Percentiles rank a stretch among this genome's conserved stretches.
phyloP scores from a whole-genome alignment of 768 basidiomycete genomes.

The Panus rudis region DNA sequence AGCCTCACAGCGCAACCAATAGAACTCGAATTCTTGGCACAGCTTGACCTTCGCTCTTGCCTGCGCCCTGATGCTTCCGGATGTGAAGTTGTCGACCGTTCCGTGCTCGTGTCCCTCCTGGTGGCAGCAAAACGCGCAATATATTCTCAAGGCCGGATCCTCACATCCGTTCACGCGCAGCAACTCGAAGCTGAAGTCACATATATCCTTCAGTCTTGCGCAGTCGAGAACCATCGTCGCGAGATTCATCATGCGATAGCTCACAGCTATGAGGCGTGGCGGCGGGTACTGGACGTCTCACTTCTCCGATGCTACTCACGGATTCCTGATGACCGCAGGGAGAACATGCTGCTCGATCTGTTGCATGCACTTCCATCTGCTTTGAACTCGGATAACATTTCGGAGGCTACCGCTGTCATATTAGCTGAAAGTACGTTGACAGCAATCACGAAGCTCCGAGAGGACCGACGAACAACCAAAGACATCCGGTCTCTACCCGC shows the following conservation, averaged over 20 bases:
- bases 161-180: constrained; percentile 55
- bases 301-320: constrained; percentile 83
- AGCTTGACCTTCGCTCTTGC: constrained; percentile 66
- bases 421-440: constrained; percentile 80
- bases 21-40: constrained; percentile 56
- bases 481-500: constrained; percentile 55
- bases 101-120: constrained; percentile 65
- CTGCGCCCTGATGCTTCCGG: constrained; percentile 60
- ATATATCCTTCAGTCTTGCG: constrained; percentile 79
- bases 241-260: constrained; percentile 68
- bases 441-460: constrained; percentile 81
- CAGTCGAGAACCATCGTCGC: constrained; percentile 82
- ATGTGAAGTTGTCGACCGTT: constrained; percentile 78
- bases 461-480: constrained; percentile 44
- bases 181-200: constrained; percentile 61
- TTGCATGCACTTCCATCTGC: constrained; percentile 73
- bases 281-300: constrained; percentile 74
- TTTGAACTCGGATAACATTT: constrained; percentile 56
- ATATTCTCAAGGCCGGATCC: constrained; percentile 60
- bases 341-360: constrained; percentile 86
- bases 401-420: constrained; percentile 70
- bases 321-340: constrained; percentile 73
- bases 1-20: constrained; percentile 50
- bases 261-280: constrained; percentile 77
- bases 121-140: constrained; percentile 50